phyloP scores from a whole-genome alignment of 2,329 filamentous ascomycete species.

The Paraconiothyrium sp. region DNA sequence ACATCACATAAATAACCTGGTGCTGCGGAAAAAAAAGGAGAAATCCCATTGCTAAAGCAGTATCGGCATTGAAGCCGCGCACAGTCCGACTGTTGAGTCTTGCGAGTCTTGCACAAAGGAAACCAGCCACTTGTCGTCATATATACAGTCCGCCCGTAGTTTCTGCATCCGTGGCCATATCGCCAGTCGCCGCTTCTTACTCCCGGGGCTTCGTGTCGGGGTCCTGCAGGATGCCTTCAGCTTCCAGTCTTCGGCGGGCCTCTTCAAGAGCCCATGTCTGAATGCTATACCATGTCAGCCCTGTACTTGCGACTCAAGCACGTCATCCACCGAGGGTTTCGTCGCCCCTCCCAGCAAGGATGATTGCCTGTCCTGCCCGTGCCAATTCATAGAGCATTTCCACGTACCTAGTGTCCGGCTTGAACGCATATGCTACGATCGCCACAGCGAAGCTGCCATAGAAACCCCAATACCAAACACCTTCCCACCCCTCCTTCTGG shows the following conservation, averaged over 20 bases:
- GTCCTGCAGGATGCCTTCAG: constrained; percentile 91
- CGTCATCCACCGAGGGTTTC: constrained; percentile 1
- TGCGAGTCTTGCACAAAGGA: constrained; percentile 21
- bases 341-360: neutral
- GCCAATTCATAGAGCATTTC: neutral
- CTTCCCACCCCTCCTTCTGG: constrained; percentile 97
- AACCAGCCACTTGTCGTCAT: constrained; percentile 21
- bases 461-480: constrained; percentile 83
- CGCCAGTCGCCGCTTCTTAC: constrained; percentile 19
- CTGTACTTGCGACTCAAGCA: neutral
- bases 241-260: constrained; percentile 92
- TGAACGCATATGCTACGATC: constrained; percentile 87
- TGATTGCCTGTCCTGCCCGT: neutral
- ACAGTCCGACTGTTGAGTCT: constrained; percentile 23
- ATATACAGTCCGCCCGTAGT: constrained; percentile 21
- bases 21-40: neutral
- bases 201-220: constrained; percentile 64
- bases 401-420: constrained; percentile 98
- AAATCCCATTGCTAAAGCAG: constrained; percentile 22
- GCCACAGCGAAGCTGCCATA: constrained; percentile 78
- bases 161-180: neutral
- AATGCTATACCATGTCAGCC: constrained; percentile 70
- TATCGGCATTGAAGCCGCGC: constrained; percentile 19
- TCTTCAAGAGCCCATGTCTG: constrained; percentile 99
- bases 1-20: neutral